Base-by-base conservation (phyloP, 1,284 basidiomycete species). In the Jaminaea rosea region DNA sequence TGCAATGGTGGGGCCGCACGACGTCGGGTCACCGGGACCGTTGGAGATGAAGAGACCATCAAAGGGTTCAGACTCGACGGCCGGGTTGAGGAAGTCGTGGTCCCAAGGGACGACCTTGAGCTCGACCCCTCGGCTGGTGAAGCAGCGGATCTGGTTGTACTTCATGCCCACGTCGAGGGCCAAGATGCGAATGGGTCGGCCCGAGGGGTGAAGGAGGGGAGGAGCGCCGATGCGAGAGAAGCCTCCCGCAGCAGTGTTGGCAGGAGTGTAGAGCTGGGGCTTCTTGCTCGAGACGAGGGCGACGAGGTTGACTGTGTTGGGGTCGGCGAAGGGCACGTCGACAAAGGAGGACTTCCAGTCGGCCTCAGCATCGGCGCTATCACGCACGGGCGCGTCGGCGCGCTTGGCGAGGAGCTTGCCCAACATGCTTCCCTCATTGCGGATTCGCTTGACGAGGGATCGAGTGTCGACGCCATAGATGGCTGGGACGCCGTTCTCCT, bases 101-200 rank as follows among this genome's bases (percentile, higher is more conserved):
- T 98, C 81, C 91, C 92, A 98, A 34, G 94, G 93, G 3, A 98
- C 88, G 49, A 96, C 90, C 77, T 96, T 94, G 74, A 98, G 80
- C 76, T 98, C 90, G 47, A 97, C 83, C 49, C 94, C 93, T 44
- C 94, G 87, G 49, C 84, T 81, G 47, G 83, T 85, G 78, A 99
- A 96, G 79, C 93, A 99, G 44, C 94, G 83, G 65, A 98, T 93
- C 77, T 98, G 94, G 78, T 98, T 98, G 79, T 86, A 93, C 78
- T 99, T 99, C 88, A 98, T 97, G 39, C 94, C 94, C 50, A 98
- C 92, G 75, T 99, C 94, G 52, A 98, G 79, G 4, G 89, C 89
- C 21, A 98, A 72, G 46, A 99, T 82, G 58, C 94, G 86, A 32
- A 98, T 74, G 1, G 83, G 79, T 46, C 91, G 83, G 21, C 79